Base-by-base conservation (phyloP, 352 stramenopile species). In the Phytopythium vexans region DNA sequence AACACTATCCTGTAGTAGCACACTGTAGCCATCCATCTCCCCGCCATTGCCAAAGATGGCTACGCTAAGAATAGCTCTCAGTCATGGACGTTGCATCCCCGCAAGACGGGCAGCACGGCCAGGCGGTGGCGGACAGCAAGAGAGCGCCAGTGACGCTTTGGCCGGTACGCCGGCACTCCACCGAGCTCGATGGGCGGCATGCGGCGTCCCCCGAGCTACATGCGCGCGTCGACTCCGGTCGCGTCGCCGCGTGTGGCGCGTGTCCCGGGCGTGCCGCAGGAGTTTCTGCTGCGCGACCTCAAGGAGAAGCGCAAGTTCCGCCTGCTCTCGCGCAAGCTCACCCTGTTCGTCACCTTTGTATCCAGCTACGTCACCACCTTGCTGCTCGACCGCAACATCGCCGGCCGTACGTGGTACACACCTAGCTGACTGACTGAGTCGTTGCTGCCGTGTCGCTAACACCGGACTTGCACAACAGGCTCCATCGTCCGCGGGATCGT, bases 281-380 rank as follows among this genome's bases (percentile, higher is more conserved):
- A 70, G 2, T 89, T 89, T 45, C 52, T 89, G 41, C 49, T 82
- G 6, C 64, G 74, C 36, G 74, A 86, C 16, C 68, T 88, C 51
- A 79, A 82, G 46, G 76, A 88, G 37, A 88, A 89, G 50, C 76
- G 79, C 49, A 85, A 88, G 41, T 86, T 88, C 52, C 68, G 79
- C 6, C 46, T 86, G 10, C 60, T 89, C 4, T 81, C 76, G 11
- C 65, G 79, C 40, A 88, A 89, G 40, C 68, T 89, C 11, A 64
- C 70, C 0, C 62, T 76, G 5, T 89, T 89, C 45, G 77, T 89
- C 34, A 79, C 74, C 0, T 88, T 89, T 45, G 70, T 86, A 37
- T 54, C n/a, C 36, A 67, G 88, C 35, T 89, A 89, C 60, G 59
- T 86, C 38, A 56, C 70, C 0, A 75, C 79, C 27, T 57, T 89